Conservation (phyloP, 208 protist species). For the Crithidia acanthocephali region DNA sequence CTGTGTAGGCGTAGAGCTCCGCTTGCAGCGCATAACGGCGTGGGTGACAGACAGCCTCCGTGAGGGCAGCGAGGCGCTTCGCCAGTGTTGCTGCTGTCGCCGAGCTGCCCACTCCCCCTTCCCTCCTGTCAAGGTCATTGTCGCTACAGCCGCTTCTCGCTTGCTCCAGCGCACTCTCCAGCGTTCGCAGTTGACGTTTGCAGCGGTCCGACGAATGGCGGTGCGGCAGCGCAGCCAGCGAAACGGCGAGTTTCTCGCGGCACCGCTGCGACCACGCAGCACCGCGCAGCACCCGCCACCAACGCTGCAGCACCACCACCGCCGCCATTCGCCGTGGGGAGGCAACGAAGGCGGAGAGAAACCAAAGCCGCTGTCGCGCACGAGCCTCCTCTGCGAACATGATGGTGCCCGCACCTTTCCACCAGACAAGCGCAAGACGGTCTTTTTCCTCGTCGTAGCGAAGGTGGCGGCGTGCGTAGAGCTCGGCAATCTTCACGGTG, state of each 20-base stretch:
- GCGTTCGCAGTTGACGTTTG: constrained; percentile 14
- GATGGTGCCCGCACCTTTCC: constrained; percentile 11
- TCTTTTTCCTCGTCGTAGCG: constrained; percentile 27
- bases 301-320: constrained; percentile 64
- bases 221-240: constrained; percentile 10
- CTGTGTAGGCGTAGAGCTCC: constrained; percentile 42
- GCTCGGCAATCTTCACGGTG: constrained; percentile 17
- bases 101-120: not conserved
- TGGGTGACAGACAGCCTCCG: constrained; percentile 37
- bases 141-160: not conserved
- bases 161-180: not conserved
- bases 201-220: constrained; percentile 3
- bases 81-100: not conserved
- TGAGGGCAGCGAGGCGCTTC: constrained; percentile 22
- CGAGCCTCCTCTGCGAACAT: constrained; percentile 28
- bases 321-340: constrained; percentile 50
- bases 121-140: not conserved
- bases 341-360: constrained; percentile 25
- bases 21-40: constrained; percentile 37
- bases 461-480: constrained; percentile 26
- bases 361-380: constrained; percentile 18
- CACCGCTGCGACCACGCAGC: constrained; percentile 27
- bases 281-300: constrained; percentile 61
- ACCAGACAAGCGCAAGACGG: constrained; percentile 25
- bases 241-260: not conserved